These are phyloP conservation scores for Mediolabrus comicus DNA, from an alignment of 108 stramenopile species.

Conservation along the genomic window DNA sequence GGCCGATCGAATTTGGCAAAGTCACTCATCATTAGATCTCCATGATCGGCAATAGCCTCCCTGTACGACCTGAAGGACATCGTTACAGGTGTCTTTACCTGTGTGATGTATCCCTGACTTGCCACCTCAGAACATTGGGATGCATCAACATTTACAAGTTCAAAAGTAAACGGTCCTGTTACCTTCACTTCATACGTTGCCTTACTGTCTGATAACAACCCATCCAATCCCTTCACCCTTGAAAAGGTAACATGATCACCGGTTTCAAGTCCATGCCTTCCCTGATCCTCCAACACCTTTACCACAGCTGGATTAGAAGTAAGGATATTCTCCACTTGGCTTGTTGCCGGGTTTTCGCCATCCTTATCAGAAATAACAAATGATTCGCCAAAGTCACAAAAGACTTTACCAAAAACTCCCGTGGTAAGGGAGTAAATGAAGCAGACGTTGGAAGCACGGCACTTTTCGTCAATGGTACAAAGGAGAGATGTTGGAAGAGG, in stretches of 20 bases:
- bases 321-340: constrained; percentile 88
- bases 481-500: constrained; percentile 68
- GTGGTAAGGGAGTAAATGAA: constrained; percentile 80
- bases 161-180: constrained; percentile 93
- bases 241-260: constrained; percentile 93
- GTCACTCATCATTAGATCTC: constrained; percentile 94
- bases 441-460: constrained; percentile 56
- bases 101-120: constrained; percentile 91
- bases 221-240: constrained; percentile 79
- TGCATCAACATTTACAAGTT: constrained; percentile 70
- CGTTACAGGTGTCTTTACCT: constrained; percentile 90
- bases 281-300: constrained; percentile 96
- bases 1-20: constrained; percentile 98
- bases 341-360: constrained; percentile 89
- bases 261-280: constrained; percentile 93
- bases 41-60: constrained; percentile 75
- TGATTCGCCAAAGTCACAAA: constrained; percentile 95
- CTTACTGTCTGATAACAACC: constrained; percentile 55
- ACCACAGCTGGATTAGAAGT: constrained; percentile 81
- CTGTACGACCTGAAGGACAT: constrained; percentile 82
- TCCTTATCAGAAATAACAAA: constrained; percentile 91
- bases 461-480: constrained; percentile 70
- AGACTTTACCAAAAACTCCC: constrained; percentile 89
- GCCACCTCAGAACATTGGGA: constrained; percentile 38
- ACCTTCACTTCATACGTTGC: constrained; percentile 73